Evolutionary conservation across 2,329 filamentous ascomycete species (phyloP).

Genomic region (Trichoderma sp.): DNA sequence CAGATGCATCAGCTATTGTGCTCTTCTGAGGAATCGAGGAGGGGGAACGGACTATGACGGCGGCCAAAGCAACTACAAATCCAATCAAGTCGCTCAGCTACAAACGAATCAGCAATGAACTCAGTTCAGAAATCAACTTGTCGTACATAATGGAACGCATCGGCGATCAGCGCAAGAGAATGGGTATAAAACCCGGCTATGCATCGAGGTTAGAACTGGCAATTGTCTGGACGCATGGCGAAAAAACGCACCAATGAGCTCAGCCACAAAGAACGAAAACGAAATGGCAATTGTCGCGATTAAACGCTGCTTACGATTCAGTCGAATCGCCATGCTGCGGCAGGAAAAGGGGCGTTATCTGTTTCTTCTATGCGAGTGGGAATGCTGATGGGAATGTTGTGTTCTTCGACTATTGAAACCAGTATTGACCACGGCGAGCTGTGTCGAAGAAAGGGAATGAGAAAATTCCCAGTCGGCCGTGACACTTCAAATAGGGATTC

Average conservation of each 20-base stretch:
- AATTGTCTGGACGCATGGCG: not conserved
- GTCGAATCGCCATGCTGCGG: slow-evolving; percentile 23
- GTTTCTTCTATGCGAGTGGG: not conserved
- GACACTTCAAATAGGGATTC: not conserved
- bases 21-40: no score
- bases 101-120: slow-evolving; percentile 24
- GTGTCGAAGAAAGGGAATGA: slow-evolving; percentile 7
- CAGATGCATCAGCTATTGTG: not conserved
- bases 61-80: slow-evolving; percentile 66
- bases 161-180: slow-evolving; percentile 72
- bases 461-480: not conserved
- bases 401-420: not conserved
- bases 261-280: slow-evolving; percentile 53
- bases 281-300: slow-evolving; percentile 52
- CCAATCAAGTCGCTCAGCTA: slow-evolving; percentile 71
- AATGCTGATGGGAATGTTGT: not conserved
- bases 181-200: slow-evolving; percentile 68
- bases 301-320: slow-evolving; percentile 48
- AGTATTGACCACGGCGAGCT: not conserved
- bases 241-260: slow-evolving; percentile 46
- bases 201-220: slow-evolving; percentile 9
- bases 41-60: slow-evolving; percentile 55
- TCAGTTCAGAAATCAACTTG: not conserved
- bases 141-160: slow-evolving; percentile 74
- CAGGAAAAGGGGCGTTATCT: not conserved